A percentile compares a stretch with the other conserved stretches of the same genome.
Evolutionary conservation across 768 basidiomycete species (phyloP).

Genomic region (Kwoniella mangroviensis): DNA sequence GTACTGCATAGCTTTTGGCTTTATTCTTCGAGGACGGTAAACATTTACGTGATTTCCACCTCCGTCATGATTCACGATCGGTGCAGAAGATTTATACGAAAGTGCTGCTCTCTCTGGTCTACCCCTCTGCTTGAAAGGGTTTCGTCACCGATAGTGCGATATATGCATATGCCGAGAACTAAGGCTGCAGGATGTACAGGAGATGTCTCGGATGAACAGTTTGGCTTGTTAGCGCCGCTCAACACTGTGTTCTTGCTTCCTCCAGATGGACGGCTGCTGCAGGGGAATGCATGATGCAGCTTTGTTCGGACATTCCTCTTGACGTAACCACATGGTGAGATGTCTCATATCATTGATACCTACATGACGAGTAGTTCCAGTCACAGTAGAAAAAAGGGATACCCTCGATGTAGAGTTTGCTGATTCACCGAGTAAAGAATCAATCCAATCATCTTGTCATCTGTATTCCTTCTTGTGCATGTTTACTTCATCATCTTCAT

Average conservation of each 20-base stretch:
- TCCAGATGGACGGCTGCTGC: neutral
- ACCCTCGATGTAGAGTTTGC: too few relatives aligned
- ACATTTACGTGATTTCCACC: too few relatives aligned
- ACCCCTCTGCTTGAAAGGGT: too few relatives aligned
- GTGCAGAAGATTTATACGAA: too few relatives aligned
- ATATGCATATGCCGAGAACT: neutral
- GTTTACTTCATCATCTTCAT: too few relatives aligned
- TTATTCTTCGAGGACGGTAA: too few relatives aligned
- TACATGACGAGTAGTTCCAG: neutral
- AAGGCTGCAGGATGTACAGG: neutral
- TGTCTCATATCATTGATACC: slow-evolving; percentile 1
- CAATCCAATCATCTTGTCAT: too few relatives aligned
- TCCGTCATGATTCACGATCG: too few relatives aligned
- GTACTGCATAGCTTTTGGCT: too few relatives aligned
- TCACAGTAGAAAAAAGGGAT: neutral
- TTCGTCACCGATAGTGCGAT: neutral
- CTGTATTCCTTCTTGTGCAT: too few relatives aligned
- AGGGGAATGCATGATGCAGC: neutral
- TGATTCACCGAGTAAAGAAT: too few relatives aligned
- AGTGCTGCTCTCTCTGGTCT: too few relatives aligned
- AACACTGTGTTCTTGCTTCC: neutral
- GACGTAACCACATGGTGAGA: slow-evolving; percentile 5
- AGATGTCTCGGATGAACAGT: slow-evolving; percentile 17
- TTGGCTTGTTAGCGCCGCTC: neutral
- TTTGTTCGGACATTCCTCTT: slow-evolving; percentile 2